Evolutionary conservation across 2,329 filamentous ascomycete species (phyloP).

Genomic region (Albophoma yamanashiensis): DNA sequence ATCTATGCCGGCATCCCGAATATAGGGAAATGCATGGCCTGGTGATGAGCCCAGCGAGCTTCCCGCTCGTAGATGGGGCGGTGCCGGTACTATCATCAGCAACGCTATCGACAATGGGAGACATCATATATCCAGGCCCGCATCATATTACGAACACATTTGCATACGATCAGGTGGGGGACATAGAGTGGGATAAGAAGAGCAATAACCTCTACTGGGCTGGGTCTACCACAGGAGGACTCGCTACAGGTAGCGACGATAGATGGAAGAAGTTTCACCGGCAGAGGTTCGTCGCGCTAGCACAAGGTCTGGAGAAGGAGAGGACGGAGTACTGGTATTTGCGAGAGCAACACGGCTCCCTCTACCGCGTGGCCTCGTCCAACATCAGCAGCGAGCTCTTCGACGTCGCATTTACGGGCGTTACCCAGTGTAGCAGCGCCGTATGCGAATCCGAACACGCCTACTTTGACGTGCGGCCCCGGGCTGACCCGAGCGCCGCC

Average conservation of each 20-base stretch:
- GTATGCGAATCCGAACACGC: slow-evolving; percentile 23
- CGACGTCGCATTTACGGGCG: slow-evolving; percentile 32
- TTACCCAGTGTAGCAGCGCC: slow-evolving; percentile 31
- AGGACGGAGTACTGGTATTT: slow-evolving; percentile 21
- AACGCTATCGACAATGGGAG: slow-evolving; percentile 33
- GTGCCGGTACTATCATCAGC: slow-evolving; percentile 37
- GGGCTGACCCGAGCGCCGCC: slow-evolving; percentile 22
- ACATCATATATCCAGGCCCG: slow-evolving; percentile 41
- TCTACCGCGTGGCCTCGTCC: slow-evolving; percentile 10
- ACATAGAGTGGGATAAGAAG: slow-evolving; percentile 39
- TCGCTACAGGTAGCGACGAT: slow-evolving; percentile 15
- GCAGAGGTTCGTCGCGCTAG: slow-evolving; percentile 30
- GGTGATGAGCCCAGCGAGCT: slow-evolving; percentile 29
- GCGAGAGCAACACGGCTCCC: slow-evolving; percentile 5
- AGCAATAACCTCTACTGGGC: slow-evolving; percentile 43
- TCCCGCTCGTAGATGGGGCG: slow-evolving; percentile 25
- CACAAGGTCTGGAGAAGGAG: slow-evolving; percentile 15
- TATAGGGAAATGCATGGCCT: slow-evolving; percentile 33
- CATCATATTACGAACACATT: slow-evolving; percentile 32
- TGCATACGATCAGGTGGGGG: slow-evolving; percentile 26
- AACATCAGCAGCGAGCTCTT: slow-evolving; percentile 28
- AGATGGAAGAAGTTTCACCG: slow-evolving; percentile 34
- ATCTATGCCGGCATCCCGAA: slow-evolving; percentile 34
- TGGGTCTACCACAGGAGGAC: slow-evolving; percentile 42
- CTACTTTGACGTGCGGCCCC: slow-evolving; percentile 18